A percentile compares a stretch with the other conserved stretches of the same genome.
phyloP scores from a whole-genome alignment of 352 stramenopile species.

The Globisporangium sylvaticum region DNA sequence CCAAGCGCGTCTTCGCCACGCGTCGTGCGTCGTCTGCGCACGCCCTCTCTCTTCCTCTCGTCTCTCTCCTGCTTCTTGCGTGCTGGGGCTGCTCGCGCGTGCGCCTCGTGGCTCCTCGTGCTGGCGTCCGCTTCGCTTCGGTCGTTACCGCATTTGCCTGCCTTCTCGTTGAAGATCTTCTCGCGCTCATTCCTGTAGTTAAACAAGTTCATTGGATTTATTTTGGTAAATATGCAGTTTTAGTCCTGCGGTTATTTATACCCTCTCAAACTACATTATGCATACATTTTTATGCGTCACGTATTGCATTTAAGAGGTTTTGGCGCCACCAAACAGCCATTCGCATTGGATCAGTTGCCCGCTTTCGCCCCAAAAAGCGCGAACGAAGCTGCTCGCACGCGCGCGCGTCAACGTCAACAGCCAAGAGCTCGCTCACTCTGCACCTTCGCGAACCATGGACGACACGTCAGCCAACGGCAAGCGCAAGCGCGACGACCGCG shows the following conservation, averaged over 20 bases:
- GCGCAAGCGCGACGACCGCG: slow-evolving; percentile 59
- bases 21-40: slow-evolving; percentile 8
- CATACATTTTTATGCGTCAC: background rate
- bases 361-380: background rate
- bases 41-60: background rate
- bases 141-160: slow-evolving; percentile 8
- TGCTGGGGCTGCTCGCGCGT: background rate
- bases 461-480: slow-evolving; percentile 30
- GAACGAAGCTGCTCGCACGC: slow-evolving; percentile 2
- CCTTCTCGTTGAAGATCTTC: slow-evolving; percentile 11
- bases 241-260: background rate
- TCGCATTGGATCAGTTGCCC: slow-evolving; percentile 1
- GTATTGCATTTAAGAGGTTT: background rate
- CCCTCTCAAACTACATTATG: background rate
- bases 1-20: background rate
- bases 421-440: background rate
- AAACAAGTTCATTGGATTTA: background rate
- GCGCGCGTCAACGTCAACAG: background rate
- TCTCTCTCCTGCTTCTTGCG: background rate
- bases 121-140: background rate
- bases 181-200: background rate
- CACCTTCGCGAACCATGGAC: slow-evolving; percentile 17
- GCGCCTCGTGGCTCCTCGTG: slow-evolving; percentile 1
- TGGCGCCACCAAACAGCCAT: background rate
- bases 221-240: background rate